Conservation (phyloP, 1,284 basidiomycete species). For the Laetiporus sulphureus region DNA sequence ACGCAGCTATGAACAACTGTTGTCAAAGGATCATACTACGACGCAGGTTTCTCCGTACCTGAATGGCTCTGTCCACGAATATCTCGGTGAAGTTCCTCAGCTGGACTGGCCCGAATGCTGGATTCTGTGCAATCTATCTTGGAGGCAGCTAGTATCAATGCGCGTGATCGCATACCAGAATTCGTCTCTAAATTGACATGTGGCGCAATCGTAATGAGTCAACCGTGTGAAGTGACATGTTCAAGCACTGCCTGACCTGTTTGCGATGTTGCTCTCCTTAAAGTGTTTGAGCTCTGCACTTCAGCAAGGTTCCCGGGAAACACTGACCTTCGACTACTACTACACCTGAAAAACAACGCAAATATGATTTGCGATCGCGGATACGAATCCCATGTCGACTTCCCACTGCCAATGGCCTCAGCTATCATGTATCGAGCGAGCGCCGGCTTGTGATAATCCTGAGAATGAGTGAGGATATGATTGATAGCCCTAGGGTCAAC, state of each 20-base stretch:
- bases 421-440: slow-evolving; percentile 16
- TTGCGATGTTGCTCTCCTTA: slow-evolving; percentile 4
- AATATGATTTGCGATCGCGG: too few relatives aligned
- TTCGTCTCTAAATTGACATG: slow-evolving; percentile 19
- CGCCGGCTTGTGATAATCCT: slow-evolving; percentile 28
- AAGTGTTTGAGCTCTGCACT: too few relatives aligned
- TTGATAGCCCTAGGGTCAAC: slow-evolving; percentile 30
- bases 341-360: slow-evolving; percentile 3
- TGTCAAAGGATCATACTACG: too few relatives aligned
- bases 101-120: slow-evolving; percentile 50
- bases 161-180: slow-evolving; percentile 24
- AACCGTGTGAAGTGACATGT: background rate
- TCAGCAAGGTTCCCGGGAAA: too few relatives aligned
- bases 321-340: slow-evolving; percentile 5
- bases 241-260: slow-evolving; percentile 1
- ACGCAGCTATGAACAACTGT: slow-evolving; percentile 18
- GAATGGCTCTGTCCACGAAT: slow-evolving; percentile 45
- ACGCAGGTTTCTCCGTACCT: slow-evolving; percentile 35
- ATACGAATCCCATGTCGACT: too few relatives aligned
- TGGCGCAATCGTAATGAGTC: too few relatives aligned
- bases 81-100: slow-evolving; percentile 48
- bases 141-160: background rate
- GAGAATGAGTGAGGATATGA: slow-evolving; percentile 31
- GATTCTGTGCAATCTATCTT: slow-evolving; percentile 33
- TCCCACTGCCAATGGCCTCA: slow-evolving; percentile 24